Evolutionary conservation across 202 grass and related monocot genomes (phyloP), one percentile per base, ranked within the genome.

Genomic region (Sporobolus alterniflorus): DNA sequence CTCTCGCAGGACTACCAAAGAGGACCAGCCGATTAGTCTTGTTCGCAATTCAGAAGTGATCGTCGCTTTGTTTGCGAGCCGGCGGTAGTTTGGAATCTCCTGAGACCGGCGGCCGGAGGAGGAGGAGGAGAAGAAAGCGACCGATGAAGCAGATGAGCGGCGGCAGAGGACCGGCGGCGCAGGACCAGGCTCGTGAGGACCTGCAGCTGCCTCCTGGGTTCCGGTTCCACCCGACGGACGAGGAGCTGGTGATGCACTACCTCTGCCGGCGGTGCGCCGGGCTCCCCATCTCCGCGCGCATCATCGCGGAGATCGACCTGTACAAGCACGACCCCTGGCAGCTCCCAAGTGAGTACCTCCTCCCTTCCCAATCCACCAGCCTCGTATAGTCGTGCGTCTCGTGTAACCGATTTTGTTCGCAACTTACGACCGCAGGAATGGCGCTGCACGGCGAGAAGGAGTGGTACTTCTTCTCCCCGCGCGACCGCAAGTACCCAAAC

Each of bases 391-490:
- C 36, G 36, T 39, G 36, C 36, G 36, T 39, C 36, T 39, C 36
- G 36, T 39, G 20, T 74, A 51, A 31, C 1, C 21, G 47, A 9
- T 25, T 20, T 17, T 32, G 32, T 33, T n/a, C n/a, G n/a, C n/a
- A n/a, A 13, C 12, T 9, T 18, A 31, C 6, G 14, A 63, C 18
- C 17, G 56, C 69, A 93, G 93, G 89, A 34, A 88, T 93, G 88
- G 88, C 93, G 43, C 60, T 86, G 72, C 91, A 93, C 79, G 90
- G 93, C 69, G 93, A 96, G 86, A 96, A 96, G 78, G 93, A 96
- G 76, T 96, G 93, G 93, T 96, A 96, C 72, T 96, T 96, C 90
- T 96, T 96, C 85, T 93, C 93, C 57, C 90, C 90, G 47, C 87
- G 93, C 4, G 93, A 96, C 90, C 85, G 93, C 31, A 96, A 93